A percentile compares a stretch with the other conserved stretches of the same genome.
These are phyloP conservation scores for Xylaria longipes DNA, from an alignment of 495 filamentous ascomycete genomes.

Conservation along the genomic window DNA sequence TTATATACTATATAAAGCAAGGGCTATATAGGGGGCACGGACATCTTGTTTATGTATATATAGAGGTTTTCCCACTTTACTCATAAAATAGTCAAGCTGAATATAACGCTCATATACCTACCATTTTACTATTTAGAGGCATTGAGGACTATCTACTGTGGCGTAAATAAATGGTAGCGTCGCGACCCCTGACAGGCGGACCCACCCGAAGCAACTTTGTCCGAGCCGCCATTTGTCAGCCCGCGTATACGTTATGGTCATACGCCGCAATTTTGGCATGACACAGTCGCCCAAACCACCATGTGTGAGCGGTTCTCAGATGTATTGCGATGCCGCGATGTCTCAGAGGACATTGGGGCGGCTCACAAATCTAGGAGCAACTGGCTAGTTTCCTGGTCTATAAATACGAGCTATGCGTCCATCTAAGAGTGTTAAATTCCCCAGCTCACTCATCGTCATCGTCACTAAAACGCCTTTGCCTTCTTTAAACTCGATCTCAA, in stretches of 20 bases:
- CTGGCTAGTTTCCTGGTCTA: neutral
- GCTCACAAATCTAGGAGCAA: neutral
- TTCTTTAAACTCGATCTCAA: neutral
- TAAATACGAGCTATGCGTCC: conserved; percentile 10
- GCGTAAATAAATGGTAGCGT: conserved; percentile 1
- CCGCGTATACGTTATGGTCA: too few species aligned
- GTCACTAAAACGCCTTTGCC: neutral
- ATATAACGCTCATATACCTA: neutral
- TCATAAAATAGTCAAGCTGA: neutral
- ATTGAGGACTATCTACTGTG: neutral
- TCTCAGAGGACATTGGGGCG: neutral
- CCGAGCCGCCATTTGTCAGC: conserved; percentile 26
- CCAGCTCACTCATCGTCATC: neutral
- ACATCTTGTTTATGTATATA: too few species aligned
- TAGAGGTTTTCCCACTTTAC: neutral
- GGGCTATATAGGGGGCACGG: neutral
- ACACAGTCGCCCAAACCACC: neutral
- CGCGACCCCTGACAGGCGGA: neutral
- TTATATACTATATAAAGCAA: neutral
- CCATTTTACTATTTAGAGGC: too few species aligned
- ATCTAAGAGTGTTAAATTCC: neutral
- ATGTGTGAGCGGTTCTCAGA: neutral
- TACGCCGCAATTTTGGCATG: neutral
- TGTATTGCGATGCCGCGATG: neutral
- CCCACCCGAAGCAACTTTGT: conserved; percentile 32